Conservation (phyloP, 2,329 filamentous ascomycete genomes). For the Chaetomium sp. region DNA sequence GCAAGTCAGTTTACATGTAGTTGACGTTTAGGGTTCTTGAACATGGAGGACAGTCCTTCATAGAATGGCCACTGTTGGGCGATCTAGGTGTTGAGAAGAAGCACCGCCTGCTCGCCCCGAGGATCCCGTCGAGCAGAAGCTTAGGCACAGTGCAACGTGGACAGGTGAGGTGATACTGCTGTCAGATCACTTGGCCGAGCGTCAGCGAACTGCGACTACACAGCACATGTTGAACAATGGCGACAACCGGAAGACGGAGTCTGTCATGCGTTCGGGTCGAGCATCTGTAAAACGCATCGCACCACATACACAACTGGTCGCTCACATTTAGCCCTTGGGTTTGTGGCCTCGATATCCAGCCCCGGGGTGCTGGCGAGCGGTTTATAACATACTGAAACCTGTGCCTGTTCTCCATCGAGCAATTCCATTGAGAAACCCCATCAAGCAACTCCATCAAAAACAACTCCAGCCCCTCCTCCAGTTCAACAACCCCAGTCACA, state of each 20-base stretch:
- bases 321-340: not conserved
- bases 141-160: not conserved
- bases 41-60: not conserved
- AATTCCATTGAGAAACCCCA: not conserved
- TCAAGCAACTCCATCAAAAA: not conserved
- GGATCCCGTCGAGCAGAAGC: not conserved
- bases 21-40: slow-evolving; percentile 6
- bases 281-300: not conserved
- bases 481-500: slow-evolving; percentile 5
- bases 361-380: not conserved
- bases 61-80: not conserved
- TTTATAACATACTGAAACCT: not conserved
- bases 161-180: not conserved
- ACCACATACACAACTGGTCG: not conserved
- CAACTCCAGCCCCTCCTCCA: slow-evolving; percentile 16
- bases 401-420: not conserved
- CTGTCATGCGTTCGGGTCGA: not conserved
- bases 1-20: slow-evolving; percentile 7
- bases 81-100: not conserved
- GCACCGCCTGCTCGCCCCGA: not conserved
- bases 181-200: not conserved
- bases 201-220: not conserved
- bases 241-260: not conserved
- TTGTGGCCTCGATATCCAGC: not conserved
- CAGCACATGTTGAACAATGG: not conserved